A percentile compares a stretch with the other conserved stretches of the same genome.
phyloP scores from a whole-genome alignment of 345 rosid genomes.

The Toxicodendron radicans region DNA sequence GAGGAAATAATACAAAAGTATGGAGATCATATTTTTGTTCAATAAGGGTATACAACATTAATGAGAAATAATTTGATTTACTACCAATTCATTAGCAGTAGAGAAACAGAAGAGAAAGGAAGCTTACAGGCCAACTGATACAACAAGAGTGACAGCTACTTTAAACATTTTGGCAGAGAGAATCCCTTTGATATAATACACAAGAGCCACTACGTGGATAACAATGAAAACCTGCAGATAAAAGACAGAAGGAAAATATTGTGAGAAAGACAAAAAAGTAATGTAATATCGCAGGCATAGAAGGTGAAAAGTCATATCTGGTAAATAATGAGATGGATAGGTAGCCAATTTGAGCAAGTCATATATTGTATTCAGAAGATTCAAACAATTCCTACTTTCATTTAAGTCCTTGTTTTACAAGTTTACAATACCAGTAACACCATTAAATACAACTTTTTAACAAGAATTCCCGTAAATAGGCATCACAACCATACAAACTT shows the following conservation, averaged over 20 bases:
- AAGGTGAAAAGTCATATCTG: not conserved
- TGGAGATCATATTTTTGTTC: constrained; percentile 18
- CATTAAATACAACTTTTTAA: not conserved
- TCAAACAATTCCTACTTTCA: not conserved
- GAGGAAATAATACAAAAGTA: constrained; percentile 25
- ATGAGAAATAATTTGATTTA: not conserved
- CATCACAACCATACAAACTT: not conserved
- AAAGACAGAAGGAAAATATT: not conserved
- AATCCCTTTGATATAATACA: constrained; percentile 83
- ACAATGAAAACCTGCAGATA: constrained; percentile 83
- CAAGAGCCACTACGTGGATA: constrained; percentile 91
- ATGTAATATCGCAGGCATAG: not conserved
- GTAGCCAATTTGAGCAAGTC: not conserved
- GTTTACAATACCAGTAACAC: not conserved
- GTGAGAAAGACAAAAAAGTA: not conserved
- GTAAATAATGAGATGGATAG: too few relatives aligned
- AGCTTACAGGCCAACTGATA: constrained; percentile 90
- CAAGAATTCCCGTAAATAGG: not conserved
- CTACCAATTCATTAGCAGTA: not conserved
- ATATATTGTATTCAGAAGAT: not conserved
- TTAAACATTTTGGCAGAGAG: constrained; percentile 93
- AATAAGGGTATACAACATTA: not conserved
- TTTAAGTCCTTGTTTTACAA: not conserved
- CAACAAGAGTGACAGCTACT: constrained; percentile 90
- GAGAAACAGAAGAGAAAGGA: constrained; percentile 26